Evolutionary conservation across 164 flowering plant genomes (phyloP), one percentile per base, ranked within the genome.

Genomic region (Stephania yunnanensis): DNA sequence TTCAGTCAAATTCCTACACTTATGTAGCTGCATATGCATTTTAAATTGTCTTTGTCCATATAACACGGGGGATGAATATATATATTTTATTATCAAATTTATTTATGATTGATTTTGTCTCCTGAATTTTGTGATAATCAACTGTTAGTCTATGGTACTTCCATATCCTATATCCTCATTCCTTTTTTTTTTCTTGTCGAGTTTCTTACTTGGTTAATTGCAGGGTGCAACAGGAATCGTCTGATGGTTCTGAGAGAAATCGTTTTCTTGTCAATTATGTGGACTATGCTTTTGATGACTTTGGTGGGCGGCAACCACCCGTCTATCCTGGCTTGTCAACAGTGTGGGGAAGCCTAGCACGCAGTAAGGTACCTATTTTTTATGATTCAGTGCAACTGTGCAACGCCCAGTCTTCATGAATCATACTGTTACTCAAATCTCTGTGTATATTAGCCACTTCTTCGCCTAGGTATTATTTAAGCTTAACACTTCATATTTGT

Each of bases 341-440:
- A 72, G 99, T 96, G 0, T 96, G 99, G 99, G 99, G 99, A 77
- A 96, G 99, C 82, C 85, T 96, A 85, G 99, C 99, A 71, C 95
- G 99, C 55, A 96, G 99, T 81, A 96, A 96, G 97, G 99, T 94
- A 75, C 73, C 71, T 5, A 61, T 0, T 10, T 61, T 61, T 61
- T 53, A 53, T 61, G 66, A 25, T 61, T 61, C 29, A n/a, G 22
- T 19, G 66, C 29, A 3, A 19, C 20, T 61, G 20, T 61, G 66
- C 29, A 3, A 4, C 20, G n/a, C 7, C 20, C 3, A 15, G 29
- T 22, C 66, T 19, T 61, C 4, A 7, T 61, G 25, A 58, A 10
- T 29, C 17, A n/a, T 29, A 46, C 69, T 50, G 61, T 48, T 31
- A 11, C 55, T 68, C 48, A 55, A 50, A 63, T 61, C 30, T 69